Base-by-base conservation (phyloP, 441 rosid species). In the Syzygium malaccense region DNA sequence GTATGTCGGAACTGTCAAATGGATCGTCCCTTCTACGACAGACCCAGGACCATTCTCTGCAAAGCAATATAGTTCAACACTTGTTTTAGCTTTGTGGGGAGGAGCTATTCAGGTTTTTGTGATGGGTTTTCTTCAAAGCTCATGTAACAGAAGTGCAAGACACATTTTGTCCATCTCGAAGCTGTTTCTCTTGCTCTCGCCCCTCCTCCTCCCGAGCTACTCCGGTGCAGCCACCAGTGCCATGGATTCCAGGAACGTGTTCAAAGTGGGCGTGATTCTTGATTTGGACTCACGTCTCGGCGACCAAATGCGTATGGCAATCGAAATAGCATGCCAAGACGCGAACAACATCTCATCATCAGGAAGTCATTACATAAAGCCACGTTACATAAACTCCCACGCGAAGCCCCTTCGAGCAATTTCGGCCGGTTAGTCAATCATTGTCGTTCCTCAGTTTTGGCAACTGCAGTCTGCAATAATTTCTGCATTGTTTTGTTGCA, bases 201-300 rank as follows among this genome's bases (percentile, higher is more conserved):
- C n/a, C n/a, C n/a, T n/a, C n/a, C n/a, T n/a, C n/a, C n/a, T n/a
- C n/a, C n/a, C n/a, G n/a, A n/a, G n/a, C n/a, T n/a, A n/a, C n/a
- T n/a, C n/a, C n/a, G n/a, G n/a, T n/a, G n/a, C n/a, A n/a, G n/a
- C n/a, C n/a, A n/a, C n/a, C n/a, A n/a, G n/a, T n/a, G n/a, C n/a
- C n/a, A n/a, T n/a, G n/a, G n/a, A n/a, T n/a, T n/a, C n/a, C n/a
- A n/a, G n/a, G n/a, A n/a, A n/a, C n/a, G n/a, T n/a, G n/a, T n/a
- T n/a, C n/a, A n/a, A n/a, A n/a, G n/a, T n/a, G 62, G 95, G 94
- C 6, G 94, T 92, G 86, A 92, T 95, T 87, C 86, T 93, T 87
- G 91, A 94, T 90, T 28, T 41, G 33, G 68, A 90, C 87, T 92
- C 95, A 19, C 90, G 87, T 53, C 79, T 32, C 7, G 93, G 94